Evolutionary conservation across 306 rosid genomes (phyloP).

Genomic region (Pueraria montana): DNA sequence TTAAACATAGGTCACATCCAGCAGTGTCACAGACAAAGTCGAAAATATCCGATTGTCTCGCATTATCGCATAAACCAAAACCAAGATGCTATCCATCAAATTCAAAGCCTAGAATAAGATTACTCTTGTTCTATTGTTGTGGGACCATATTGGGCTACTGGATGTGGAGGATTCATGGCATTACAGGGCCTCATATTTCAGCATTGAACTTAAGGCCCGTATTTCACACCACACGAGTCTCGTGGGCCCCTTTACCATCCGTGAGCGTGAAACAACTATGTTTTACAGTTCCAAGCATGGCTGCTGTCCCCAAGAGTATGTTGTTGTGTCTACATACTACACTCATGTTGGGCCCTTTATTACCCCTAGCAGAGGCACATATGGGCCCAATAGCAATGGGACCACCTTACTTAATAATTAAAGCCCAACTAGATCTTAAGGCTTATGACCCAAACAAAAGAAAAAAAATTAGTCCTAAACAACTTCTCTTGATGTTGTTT

Average conservation of each 20-base stretch:
- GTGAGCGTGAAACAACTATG: neutral
- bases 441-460: conserved; percentile 1
- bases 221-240: conserved; percentile 31
- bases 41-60: conserved; percentile 48
- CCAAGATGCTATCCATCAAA: conserved; percentile 50
- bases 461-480: conserved; percentile 6
- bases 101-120: conserved; percentile 10
- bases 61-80: conserved; percentile 48
- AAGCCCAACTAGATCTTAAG: conserved; percentile 41
- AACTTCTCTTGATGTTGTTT: neutral
- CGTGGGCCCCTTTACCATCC: conserved; percentile 34
- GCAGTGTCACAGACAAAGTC: conserved; percentile 10
- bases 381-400: conserved; percentile 32
- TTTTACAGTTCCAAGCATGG: conserved; percentile 28
- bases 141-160: conserved; percentile 53
- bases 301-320: conserved; percentile 48
- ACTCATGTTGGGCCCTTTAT: conserved; percentile 50
- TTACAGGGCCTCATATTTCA: conserved; percentile 42
- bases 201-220: conserved; percentile 44
- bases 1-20: conserved; percentile 54
- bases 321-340: conserved; percentile 49
- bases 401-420: conserved; percentile 35
- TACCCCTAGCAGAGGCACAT: conserved; percentile 36
- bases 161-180: conserved; percentile 35
- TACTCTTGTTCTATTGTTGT: conserved; percentile 37